Evolutionary conservation across 2,329 filamentous ascomycete genomes (phyloP), one percentile per base, ranked within the genome.

Genomic region (Cercospora beticola): DNA sequence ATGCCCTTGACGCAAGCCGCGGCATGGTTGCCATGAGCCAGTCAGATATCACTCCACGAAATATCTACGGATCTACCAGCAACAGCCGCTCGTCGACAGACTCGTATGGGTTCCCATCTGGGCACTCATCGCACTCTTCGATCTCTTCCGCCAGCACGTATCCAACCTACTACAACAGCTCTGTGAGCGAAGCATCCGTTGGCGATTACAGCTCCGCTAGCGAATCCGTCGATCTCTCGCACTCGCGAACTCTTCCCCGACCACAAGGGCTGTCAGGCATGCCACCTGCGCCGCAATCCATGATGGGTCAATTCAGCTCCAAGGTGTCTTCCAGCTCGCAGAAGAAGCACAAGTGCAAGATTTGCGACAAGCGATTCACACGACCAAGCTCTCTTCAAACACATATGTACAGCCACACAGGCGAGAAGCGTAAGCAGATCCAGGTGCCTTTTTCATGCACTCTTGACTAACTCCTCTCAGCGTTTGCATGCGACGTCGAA

Each of bases 311-410:
- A 76, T 98, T 98, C 83, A 97, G 92, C 82, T 97, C 94, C 71
- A 97, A 97, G 82, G 90, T 97, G 63, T 94, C 93, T 0, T 94
- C 92, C 18, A 97, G 93, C 82, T 95, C 94, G 9, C 93, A 97
- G 79, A 98, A 98, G 89, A 98, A 98, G 86, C 95, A 98, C 84
- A 97, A 97, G 85, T 98, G 94, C 87, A 97, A 97, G 83, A 92
- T 98, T 69, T 98, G 94, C 84, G 94, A 97, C 82, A 97, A 98
- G 86, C 89, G 94, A 54, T 98, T 98, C 80, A 97, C 94, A 2
- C 88, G 94, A 65, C 94, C 94, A 1, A 97, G 93, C 78, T 97
- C 94, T 14, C 82, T 98, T 46, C 94, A 97, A 79, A 98, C 94
- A 33, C 94, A 98, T 79, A 97, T 97, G 92, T 97, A 97, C 83